phyloP scores from a whole-genome alignment of 176 grass and related monocot genomes.

The Musa acuminata region DNA sequence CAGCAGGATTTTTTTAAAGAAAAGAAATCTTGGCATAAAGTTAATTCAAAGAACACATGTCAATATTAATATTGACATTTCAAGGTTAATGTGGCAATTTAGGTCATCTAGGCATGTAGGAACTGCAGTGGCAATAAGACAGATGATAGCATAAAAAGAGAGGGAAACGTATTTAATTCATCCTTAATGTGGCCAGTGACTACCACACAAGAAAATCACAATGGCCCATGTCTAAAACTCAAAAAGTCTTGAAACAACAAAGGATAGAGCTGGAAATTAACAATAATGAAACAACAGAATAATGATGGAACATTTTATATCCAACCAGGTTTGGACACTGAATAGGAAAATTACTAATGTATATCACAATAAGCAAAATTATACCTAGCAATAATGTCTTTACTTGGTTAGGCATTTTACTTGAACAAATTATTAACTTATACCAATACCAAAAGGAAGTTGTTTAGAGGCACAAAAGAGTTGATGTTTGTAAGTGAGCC shows the following conservation, averaged over 20 bases:
- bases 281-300: not conserved
- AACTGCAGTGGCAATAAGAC: not conserved
- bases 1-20: not conserved
- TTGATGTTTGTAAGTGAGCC: not conserved
- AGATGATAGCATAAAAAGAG: not conserved
- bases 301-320: conserved; percentile 25
- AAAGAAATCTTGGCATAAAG: not conserved
- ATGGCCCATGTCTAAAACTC: not conserved
- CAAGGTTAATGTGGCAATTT: not conserved
- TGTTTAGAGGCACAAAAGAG: not conserved
- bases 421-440: too few species aligned
- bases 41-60: not conserved
- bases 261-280: not conserved
- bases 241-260: not conserved
- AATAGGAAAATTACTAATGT: not conserved
- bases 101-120: not conserved
- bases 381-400: too few species aligned
- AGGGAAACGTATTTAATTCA: not conserved
- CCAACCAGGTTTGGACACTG: not conserved
- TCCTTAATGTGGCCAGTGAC: not conserved
- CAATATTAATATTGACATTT: not conserved
- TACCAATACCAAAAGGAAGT: not conserved
- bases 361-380: too few species aligned
- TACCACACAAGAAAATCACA: not conserved
- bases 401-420: too few species aligned